Conservation (phyloP, 2,329 filamentous ascomycete genomes). For the Teratosphaeria zuluensis region DNA sequence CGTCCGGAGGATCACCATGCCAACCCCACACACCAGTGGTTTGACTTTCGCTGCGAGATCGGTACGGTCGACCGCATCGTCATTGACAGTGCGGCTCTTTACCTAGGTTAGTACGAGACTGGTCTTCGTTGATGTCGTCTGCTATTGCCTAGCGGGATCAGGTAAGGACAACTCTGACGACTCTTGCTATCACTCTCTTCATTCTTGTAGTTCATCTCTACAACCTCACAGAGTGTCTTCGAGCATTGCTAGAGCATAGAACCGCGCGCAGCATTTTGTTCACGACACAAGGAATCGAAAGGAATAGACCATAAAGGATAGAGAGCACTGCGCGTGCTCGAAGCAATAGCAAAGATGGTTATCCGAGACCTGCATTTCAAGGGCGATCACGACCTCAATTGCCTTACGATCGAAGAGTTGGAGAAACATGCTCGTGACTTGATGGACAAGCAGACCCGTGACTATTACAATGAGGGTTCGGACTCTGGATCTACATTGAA, state of each 20-base stretch:
- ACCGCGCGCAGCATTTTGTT: background rate
- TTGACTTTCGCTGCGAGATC: background rate
- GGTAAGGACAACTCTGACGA: background rate
- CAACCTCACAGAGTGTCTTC: background rate
- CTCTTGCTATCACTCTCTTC: background rate
- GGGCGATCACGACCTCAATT: slow-evolving; percentile 28
- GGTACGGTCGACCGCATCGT: background rate
- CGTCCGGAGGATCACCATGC: background rate
- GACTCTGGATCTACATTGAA: slow-evolving; percentile 27
- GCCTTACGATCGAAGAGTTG: slow-evolving; percentile 34
- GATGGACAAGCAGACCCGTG: slow-evolving; percentile 31
- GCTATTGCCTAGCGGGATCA: background rate
- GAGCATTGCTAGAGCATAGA: background rate
- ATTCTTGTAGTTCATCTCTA: background rate
- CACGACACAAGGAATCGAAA: background rate
- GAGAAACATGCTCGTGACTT: slow-evolving; percentile 27
- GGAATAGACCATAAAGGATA: background rate
- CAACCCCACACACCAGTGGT: background rate
- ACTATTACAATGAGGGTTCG: slow-evolving; percentile 32
- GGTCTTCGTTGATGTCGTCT: background rate
- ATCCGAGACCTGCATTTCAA: background rate
- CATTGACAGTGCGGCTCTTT: background rate
- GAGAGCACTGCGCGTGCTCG: background rate
- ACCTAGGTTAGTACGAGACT: background rate
- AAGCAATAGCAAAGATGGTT: background rate